Base-by-base conservation (phyloP, 2,329 filamentous ascomycete species). In the Aspergillus niger region DNA sequence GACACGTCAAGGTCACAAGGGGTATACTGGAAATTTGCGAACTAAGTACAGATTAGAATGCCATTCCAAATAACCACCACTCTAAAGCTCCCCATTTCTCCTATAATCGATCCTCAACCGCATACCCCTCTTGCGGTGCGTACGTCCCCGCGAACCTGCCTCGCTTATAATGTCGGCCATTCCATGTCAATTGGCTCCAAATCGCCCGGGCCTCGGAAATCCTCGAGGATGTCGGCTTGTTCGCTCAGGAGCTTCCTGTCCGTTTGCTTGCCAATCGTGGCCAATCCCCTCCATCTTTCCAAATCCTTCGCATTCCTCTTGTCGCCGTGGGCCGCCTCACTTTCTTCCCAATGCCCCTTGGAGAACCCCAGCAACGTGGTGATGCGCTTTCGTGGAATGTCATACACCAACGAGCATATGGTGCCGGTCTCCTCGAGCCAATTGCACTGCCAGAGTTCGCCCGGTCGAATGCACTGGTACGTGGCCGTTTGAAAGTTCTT, bases 371-470 rank as follows among this genome's bases (percentile, higher is more conserved):
- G 67, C 64, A 86, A 65, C 0, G 83, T 85, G 0, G 80, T 83
- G 47, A 87, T 80, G 22, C 72, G 81, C 56, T 76, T 72, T 6
- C 77, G 71, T 0, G 74, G 67, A 41, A 87, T 85, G 60, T 86
- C 84, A 64, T 83, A 86, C 1, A 86, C 82, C 0, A 85, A 69
- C 1, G 81, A 85, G 57, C 80, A 81, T 1, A 86, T 78, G 0
- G 83, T 86, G 0, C 84, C 85, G 0, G 84, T 87, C 71, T 87
- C 84, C 60, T 86, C 83, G 1, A 87, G 78, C 84, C 84, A 87
- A 61, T 84, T 86, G 63, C 82, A 80, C 65, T 87, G 84, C 84
- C 84, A 86, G 0, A 86, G 67, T 69, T 86, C 84, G 1, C 82
- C 82, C 0, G 83, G 80, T 0, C 84, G 78, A 28, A 86, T 80